A percentile compares a stretch with the other conserved stretches of the same genome.
Evolutionary conservation across 163 green algal genomes (phyloP).

Genomic region (Chloroidium sp.): DNA sequence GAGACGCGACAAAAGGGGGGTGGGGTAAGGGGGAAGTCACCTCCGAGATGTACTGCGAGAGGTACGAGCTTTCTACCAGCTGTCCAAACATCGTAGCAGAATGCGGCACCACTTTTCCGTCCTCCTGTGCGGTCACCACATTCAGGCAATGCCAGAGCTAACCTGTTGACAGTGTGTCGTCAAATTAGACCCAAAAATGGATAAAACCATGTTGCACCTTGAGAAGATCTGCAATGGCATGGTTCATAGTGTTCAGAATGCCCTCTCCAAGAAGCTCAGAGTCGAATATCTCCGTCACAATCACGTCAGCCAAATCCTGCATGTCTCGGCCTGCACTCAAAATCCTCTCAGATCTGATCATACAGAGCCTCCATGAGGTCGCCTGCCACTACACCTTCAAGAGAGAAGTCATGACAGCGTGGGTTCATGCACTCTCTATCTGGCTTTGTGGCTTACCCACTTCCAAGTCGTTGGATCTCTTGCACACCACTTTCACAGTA

Average conservation of each 20-base stretch:
- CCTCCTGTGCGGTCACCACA: no score
- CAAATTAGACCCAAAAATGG: background rate
- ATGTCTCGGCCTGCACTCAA: background rate
- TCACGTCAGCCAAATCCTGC: conserved; percentile 21
- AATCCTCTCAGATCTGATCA: background rate
- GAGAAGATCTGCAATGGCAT: conserved; percentile 34
- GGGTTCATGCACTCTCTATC: no score
- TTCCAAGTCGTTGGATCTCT: conserved; percentile 33
- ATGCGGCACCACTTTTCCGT: no score
- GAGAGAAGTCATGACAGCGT: background rate
- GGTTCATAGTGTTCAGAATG: conserved; percentile 48
- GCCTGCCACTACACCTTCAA: no score
- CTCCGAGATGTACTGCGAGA: no score
- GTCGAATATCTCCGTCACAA: conserved; percentile 70
- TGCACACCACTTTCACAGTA: conserved; percentile 15
- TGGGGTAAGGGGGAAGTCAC: no score
- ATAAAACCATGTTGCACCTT: conserved; percentile 17
- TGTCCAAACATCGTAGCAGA: no score
- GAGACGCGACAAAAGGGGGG: no score
- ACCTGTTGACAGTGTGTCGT: no score
- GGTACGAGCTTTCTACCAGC: no score
- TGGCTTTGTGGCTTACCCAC: background rate
- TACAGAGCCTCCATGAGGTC: background rate
- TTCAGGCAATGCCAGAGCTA: no score
- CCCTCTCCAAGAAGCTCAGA: conserved; percentile 63